Conservation (phyloP, 352 stramenopile genomes). For the Phytophthora pluvialis region DNA sequence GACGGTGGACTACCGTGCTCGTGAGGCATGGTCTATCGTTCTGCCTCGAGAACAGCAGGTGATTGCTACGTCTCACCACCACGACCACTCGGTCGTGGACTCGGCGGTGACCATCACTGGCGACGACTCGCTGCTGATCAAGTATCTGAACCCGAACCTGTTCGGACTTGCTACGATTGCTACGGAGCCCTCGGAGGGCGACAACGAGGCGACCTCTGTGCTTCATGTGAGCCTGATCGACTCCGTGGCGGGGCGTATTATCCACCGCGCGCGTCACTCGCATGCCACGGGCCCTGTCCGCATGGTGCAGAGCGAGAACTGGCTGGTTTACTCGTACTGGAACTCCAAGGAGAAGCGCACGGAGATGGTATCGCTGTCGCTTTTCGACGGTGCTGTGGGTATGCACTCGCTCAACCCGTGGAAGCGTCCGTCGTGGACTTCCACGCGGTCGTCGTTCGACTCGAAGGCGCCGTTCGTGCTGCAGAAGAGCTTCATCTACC, state of each 20-base stretch:
- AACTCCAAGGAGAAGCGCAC: conserved; percentile 91
- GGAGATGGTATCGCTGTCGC: conserved; percentile 81
- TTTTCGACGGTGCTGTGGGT: conserved; percentile 97
- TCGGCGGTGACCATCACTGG: conserved; percentile 88
- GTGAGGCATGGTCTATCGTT: conserved; percentile 74
- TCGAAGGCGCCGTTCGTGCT: conserved; percentile 90
- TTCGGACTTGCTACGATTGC: conserved; percentile 91
- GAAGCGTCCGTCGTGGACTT: conserved; percentile 90
- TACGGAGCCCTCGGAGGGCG: conserved; percentile 47
- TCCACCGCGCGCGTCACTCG: conserved; percentile 91
- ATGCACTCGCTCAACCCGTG: conserved; percentile 95
- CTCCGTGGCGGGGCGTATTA: conserved; percentile 93
- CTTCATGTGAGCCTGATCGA: conserved; percentile 94
- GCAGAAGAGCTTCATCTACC: conserved; percentile 95
- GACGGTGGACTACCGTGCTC: conserved; percentile 43
- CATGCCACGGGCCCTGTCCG: conserved; percentile 72
- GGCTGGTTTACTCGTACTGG: conserved; percentile 97
- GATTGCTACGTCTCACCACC: conserved; percentile 62
- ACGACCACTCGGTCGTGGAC: conserved; percentile 71
- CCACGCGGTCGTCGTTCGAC: conserved; percentile 94
- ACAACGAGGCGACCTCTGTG: conserved; percentile 47
- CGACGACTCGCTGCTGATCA: conserved; percentile 97
- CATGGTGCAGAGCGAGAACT: conserved; percentile 95
- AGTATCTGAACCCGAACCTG: conserved; percentile 98
- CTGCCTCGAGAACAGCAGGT: conserved; percentile 63